Evolutionary conservation across 768 basidiomycete genomes (phyloP), one percentile per base, ranked within the genome.

Genomic region (Neoboletus brunneissimus): DNA sequence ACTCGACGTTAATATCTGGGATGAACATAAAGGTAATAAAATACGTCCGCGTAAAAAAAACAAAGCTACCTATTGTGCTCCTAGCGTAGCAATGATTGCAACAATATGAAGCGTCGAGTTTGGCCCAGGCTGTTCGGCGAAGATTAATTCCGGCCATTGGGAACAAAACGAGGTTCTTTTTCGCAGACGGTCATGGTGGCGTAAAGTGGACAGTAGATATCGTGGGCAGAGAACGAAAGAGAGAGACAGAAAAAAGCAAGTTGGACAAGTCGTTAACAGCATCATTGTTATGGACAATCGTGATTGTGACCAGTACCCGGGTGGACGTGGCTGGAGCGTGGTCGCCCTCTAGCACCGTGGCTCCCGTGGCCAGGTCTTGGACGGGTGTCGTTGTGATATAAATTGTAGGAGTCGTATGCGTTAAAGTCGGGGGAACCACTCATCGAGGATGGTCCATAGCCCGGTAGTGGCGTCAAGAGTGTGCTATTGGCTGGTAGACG

Each of bases 401-500:
- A 72, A 58, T 76, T 78, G 55, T 73, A 73, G 23, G 65, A 57
- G 27, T 48, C 51, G 49, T 68, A 74, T 11, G 56, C 18, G 32
- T 61, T 51, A 42, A 62, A 51, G 29, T 58, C 47, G 9, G 59
- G 27, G 29, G 31, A 34, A 53, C 62, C 54, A 37, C 59, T 52
- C 54, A 77, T 59, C n/a, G 79, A 68, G 29, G 77, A 61, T 9
- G 74, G 64, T 57, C 80, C 78, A 62, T 85, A 87, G 22, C 84
- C 81, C 5, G 83, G 77, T 20, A 88, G 75, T n/a, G 88, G 86
- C 32, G 87, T 89, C 58, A 89, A 74, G 52, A 90, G 76, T 25
- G 85, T 88, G 70, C 84, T 88, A 64, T 84, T 81, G 31, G 82
- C 73, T 18, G 85, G 82, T 29, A 89, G 75, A 42, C 84, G 78